These are phyloP conservation scores for Russula sp. DNA, from an alignment of 768 basidiomycete species.

Conservation along the genomic window DNA sequence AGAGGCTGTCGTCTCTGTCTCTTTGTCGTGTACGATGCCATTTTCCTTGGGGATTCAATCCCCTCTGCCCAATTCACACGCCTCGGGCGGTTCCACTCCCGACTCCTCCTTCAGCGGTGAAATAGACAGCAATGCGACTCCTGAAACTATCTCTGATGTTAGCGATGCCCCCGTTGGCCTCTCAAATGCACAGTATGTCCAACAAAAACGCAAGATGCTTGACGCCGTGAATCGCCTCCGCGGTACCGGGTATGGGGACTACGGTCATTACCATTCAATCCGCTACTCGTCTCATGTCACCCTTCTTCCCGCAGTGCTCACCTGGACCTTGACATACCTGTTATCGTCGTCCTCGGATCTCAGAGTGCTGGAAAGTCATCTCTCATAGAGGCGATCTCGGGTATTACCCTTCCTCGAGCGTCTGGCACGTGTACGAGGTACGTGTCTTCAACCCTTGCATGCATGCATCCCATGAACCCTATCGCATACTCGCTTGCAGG, in stretches of 20 bases:
- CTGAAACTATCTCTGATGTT: neutral
- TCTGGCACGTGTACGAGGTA: slow-evolving; percentile 75
- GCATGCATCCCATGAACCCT: too few relatives aligned
- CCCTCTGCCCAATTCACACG: neutral
- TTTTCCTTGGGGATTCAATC: neutral
- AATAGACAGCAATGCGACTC: neutral
- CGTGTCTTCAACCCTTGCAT: slow-evolving; percentile 1
- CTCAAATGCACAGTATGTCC: slow-evolving; percentile 45
- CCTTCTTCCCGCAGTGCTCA: slow-evolving; percentile 48
- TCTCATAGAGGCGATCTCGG: slow-evolving; percentile 72
- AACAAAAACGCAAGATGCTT: slow-evolving; percentile 49
- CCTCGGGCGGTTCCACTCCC: neutral
- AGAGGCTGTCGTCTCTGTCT: too few relatives aligned
- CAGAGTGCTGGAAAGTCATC: slow-evolving; percentile 79
- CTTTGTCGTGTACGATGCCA: too few relatives aligned
- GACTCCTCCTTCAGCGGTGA: too few relatives aligned
- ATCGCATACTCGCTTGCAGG: slow-evolving; percentile 27
- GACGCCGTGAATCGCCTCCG: slow-evolving; percentile 60
- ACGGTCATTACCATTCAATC: too few relatives aligned
- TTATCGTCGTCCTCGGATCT: slow-evolving; percentile 68
- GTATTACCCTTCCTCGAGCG: slow-evolving; percentile 65
- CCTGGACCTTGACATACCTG: slow-evolving; percentile 61
- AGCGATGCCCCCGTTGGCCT: slow-evolving; percentile 47
- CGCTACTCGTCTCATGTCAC: slow-evolving; percentile 8
- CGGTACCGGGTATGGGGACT: slow-evolving; percentile 50